phyloP scores from a whole-genome alignment of 2,329 filamentous ascomycete genomes.

The Talaromyces rugulosus region DNA sequence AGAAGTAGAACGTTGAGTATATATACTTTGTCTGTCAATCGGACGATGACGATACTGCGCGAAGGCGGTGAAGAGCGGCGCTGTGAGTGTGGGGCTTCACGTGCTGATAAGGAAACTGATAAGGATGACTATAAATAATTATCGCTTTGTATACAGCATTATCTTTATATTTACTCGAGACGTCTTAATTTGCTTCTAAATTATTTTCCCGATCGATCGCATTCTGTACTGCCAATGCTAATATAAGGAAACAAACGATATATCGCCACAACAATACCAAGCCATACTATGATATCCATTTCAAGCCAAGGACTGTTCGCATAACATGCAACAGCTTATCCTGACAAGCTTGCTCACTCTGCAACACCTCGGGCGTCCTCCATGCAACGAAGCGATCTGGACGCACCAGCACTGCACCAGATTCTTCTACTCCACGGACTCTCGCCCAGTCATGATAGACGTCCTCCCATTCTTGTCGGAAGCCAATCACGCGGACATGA shows the following conservation, averaged over 20 bases:
- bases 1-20: background rate
- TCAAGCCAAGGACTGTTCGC: background rate
- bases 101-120: background rate
- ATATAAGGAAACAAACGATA: too few relatives aligned
- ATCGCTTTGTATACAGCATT: background rate
- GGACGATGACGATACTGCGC: background rate
- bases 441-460: slow-evolving; percentile 58
- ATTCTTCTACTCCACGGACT: slow-evolving; percentile 52
- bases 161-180: background rate
- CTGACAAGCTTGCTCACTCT: background rate
- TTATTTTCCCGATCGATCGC: too few relatives aligned
- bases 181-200: too few relatives aligned
- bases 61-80: background rate
- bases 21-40: background rate
- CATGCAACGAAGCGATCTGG: slow-evolving; percentile 59
- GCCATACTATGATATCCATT: background rate
- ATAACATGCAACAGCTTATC: background rate
- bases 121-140: background rate
- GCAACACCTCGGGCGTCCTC: slow-evolving; percentile 26
- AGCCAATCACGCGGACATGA: slow-evolving; percentile 52
- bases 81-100: background rate
- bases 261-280: background rate
- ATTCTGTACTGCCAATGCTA: background rate
- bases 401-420: slow-evolving; percentile 55
- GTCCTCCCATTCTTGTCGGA: slow-evolving; percentile 57